Evolutionary conservation across 208 protist genomes (phyloP).

Genomic region (Crithidia fasciculata): DNA sequence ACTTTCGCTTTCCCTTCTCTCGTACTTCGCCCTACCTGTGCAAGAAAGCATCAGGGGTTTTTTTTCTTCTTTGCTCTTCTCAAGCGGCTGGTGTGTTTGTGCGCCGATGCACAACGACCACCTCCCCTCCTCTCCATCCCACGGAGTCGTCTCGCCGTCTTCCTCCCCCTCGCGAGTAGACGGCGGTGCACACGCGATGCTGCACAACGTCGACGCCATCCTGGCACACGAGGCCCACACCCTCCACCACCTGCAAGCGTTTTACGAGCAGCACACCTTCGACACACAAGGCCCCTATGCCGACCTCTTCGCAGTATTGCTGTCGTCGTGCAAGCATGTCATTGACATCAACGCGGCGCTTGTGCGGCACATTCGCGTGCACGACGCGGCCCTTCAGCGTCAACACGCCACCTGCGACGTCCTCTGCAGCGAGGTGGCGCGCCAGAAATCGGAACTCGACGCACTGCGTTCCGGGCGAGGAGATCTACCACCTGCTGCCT

Average conservation of each 20-base stretch:
- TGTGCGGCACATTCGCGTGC: conserved; percentile 14
- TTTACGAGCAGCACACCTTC: conserved; percentile 65
- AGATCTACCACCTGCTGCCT: no score
- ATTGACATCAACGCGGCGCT: conserved; percentile 45
- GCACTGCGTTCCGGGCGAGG: no score
- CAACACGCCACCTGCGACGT: conserved; percentile 18
- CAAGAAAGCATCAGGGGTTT: background rate
- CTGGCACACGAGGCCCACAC: conserved; percentile 32
- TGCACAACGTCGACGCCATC: conserved; percentile 7
- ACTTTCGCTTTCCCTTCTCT: no score
- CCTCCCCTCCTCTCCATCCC: background rate
- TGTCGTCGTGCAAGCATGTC: conserved; percentile 66
- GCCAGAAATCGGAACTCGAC: conserved; percentile 8
- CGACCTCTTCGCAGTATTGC: conserved; percentile 70
- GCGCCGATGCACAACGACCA: background rate
- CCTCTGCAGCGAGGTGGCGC: conserved; percentile 14
- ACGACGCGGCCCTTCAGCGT: conserved; percentile 5
- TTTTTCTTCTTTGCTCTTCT: conserved; percentile 4
- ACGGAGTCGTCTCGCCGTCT: conserved; percentile 5
- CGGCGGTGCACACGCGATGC: conserved; percentile 6
- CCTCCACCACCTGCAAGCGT: conserved; percentile 47
- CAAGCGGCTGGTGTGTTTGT: conserved; percentile 9
- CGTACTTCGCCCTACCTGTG: no score
- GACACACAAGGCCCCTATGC: conserved; percentile 74
- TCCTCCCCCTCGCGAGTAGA: background rate